Percentiles rank a stretch among this genome's conserved stretches.
These are phyloP conservation scores for Wickerhamiella azymoides DNA, from an alignment of 805 yeast species.

Conservation along the genomic window DNA sequence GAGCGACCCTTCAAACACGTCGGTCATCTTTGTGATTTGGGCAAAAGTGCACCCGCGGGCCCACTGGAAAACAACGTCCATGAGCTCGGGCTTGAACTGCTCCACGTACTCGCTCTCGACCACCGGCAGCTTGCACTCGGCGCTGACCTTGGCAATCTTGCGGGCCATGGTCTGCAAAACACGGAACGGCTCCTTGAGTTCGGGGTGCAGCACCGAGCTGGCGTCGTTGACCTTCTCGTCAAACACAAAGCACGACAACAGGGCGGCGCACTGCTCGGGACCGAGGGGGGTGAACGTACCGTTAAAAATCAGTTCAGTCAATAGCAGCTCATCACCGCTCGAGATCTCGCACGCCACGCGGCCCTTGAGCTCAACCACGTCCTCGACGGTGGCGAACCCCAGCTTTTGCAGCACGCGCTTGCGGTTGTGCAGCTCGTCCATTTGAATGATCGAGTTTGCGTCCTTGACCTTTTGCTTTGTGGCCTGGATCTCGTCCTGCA, in stretches of 20 bases:
- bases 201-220: conserved; percentile 67
- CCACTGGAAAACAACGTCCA: conserved; percentile 97
- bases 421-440: conserved; percentile 86
- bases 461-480: conserved; percentile 56
- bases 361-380: conserved; percentile 90
- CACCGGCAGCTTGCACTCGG: conserved; percentile 79
- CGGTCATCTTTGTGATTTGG: conserved; percentile 96
- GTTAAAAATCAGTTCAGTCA: conserved; percentile 87
- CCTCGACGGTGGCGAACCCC: conserved; percentile 75
- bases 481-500: conserved; percentile 44
- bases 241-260: conserved; percentile 89
- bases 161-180: conserved; percentile 83
- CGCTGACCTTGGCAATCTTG: conserved; percentile 76
- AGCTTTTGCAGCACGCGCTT: conserved; percentile 85
- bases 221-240: conserved; percentile 84
- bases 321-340: conserved; percentile 62
- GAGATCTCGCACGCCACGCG: conserved; percentile 95
- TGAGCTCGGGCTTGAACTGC: conserved; percentile 77
- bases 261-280: conserved; percentile 84
- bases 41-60: conserved; percentile 92
- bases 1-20: conserved; percentile 92
- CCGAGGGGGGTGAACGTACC: conserved; percentile 84
- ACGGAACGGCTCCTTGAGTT: conserved; percentile 81
- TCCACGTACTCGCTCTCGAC: conserved; percentile 88
- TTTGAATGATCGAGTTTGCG: conserved; percentile 82